These are phyloP conservation scores for Trichophyton mentagrophytes DNA, from an alignment of 2,329 filamentous ascomycete species.

Conservation along the genomic window DNA sequence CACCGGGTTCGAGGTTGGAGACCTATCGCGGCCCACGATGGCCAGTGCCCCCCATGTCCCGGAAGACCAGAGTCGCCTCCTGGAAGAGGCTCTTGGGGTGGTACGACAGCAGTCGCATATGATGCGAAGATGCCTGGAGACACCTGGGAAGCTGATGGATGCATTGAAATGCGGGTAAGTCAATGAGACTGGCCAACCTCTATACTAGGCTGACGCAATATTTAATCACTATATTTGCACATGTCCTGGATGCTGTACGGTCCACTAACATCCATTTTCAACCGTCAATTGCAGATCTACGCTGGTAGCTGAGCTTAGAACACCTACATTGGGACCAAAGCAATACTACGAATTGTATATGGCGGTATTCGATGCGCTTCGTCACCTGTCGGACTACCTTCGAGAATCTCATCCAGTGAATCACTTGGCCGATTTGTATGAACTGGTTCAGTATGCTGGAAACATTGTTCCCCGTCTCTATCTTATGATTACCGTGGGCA, in stretches of 20 bases:
- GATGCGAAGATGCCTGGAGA: conserved; percentile 97
- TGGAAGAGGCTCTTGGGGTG: conserved; percentile 91
- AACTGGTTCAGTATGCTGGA: conserved; percentile 93
- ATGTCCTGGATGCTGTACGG: neutral
- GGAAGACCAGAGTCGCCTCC: conserved; percentile 77
- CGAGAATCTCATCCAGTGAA: conserved; percentile 96
- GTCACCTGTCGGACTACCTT: conserved; percentile 89
- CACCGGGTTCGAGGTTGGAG: neutral
- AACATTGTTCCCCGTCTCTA: conserved; percentile 95
- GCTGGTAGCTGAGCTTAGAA: conserved; percentile 93
- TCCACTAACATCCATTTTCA: neutral
- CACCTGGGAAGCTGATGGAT: conserved; percentile 97
- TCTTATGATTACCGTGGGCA: conserved; percentile 98
- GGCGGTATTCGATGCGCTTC: conserved; percentile 94
- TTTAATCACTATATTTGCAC: neutral
- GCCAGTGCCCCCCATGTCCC: conserved; percentile 40
- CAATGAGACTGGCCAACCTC: neutral
- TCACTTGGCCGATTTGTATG: conserved; percentile 94
- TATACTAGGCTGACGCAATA: neutral
- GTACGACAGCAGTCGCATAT: conserved; percentile 93
- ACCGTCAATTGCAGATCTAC: conserved; percentile 56
- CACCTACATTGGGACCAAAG: conserved; percentile 92
- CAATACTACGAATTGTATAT: conserved; percentile 99
- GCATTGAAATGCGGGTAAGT: conserved; percentile 97
- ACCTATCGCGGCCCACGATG: neutral